Evolutionary conservation across 345 rosid species (phyloP).

Genomic region (Bruguiera sexangula): DNA sequence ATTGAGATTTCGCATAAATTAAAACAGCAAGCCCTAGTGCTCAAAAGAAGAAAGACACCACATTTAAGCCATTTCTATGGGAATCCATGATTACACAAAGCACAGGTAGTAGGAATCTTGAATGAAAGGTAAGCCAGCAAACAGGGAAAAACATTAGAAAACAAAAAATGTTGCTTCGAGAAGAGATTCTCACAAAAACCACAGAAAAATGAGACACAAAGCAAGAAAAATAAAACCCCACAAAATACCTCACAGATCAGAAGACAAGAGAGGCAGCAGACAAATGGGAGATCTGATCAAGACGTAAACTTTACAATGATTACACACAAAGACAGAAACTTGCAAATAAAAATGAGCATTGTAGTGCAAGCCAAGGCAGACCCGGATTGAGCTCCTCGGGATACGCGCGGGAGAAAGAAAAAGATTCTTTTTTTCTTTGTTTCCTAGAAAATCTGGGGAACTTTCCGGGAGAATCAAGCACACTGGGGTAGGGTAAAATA

Average conservation of each 20-base stretch:
- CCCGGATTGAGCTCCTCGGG: background rate
- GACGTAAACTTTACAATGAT: background rate
- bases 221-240: background rate
- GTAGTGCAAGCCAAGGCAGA: too few species aligned
- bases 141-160: background rate
- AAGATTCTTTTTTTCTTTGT: too few species aligned
- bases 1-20: background rate
- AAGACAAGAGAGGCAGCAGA: background rate
- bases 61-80: too few species aligned
- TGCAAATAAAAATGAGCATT: too few species aligned
- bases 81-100: too few species aligned
- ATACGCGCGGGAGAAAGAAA: background rate
- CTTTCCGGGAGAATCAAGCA: constrained; percentile 13
- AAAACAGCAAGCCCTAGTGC: background rate
- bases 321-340: too few species aligned
- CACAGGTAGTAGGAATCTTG: too few species aligned
- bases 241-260: background rate
- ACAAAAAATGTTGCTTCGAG: background rate
- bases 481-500: too few species aligned
- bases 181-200: background rate
- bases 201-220: background rate
- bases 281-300: constrained; percentile 10
- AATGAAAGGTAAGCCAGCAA: background rate
- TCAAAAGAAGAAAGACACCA: background rate
- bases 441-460: constrained; percentile 2